Percentiles rank a stretch among this genome's conserved stretches.
These are phyloP conservation scores for Nothophytophthora sp. DNA, from an alignment of 352 stramenopile genomes.

Conservation along the genomic window DNA sequence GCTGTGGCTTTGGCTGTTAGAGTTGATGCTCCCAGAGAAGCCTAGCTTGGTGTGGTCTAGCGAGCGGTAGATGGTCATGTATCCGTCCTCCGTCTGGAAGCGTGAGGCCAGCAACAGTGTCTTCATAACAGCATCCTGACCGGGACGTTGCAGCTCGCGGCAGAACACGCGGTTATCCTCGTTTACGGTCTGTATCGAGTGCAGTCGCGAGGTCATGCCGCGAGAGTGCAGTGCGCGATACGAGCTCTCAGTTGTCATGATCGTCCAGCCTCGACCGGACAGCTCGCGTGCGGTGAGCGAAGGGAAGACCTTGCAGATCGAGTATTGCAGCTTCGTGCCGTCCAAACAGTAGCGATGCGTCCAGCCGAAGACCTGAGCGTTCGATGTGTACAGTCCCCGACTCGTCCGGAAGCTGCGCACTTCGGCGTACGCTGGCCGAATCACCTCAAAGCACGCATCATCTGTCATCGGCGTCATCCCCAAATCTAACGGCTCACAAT, in stretches of 20 bases:
- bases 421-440: constrained; percentile 27
- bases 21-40: constrained; percentile 8
- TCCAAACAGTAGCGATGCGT: constrained; percentile 33
- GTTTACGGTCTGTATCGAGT: constrained; percentile 35
- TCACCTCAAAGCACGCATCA: constrained; percentile 38
- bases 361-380: constrained; percentile 40
- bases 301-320: constrained; percentile 39
- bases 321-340: constrained; percentile 30
- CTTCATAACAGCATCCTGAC: constrained; percentile 26
- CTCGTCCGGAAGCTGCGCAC: constrained; percentile 26
- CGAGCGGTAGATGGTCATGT: constrained; percentile 38
- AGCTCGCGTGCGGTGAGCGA: constrained; percentile 20
- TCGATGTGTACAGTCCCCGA: constrained; percentile 24
- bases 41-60: constrained; percentile 32
- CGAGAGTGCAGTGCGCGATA: constrained; percentile 36
- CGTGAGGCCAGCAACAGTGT: constrained; percentile 40
- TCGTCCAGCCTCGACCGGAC: constrained; percentile 28
- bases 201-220: constrained; percentile 26
- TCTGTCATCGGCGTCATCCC: constrained; percentile 21
- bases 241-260: constrained; percentile 34
- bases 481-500: constrained; percentile 7
- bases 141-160: constrained; percentile 28
- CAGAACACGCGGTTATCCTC: constrained; percentile 39
- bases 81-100: constrained; percentile 34
- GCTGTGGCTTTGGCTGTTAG: neutral